phyloP scores from a whole-genome alignment of 1,139 yeast genomes.

The Pichia sp. region DNA sequence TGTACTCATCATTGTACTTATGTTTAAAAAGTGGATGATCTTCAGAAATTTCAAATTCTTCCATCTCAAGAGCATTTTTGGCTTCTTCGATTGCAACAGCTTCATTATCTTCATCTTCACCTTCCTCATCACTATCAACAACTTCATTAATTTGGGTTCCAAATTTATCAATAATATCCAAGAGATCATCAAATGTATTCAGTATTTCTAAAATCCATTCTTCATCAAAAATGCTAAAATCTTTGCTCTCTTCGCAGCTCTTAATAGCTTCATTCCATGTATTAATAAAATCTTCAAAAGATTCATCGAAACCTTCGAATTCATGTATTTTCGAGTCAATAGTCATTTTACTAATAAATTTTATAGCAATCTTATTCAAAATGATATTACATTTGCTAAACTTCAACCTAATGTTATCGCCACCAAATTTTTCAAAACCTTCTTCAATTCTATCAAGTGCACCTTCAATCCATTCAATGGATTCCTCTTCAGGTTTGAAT shows the following conservation, averaged over 20 bases:
- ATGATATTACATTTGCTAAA: conserved; percentile 51
- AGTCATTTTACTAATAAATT: conserved; percentile 43
- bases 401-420: conserved; percentile 8
- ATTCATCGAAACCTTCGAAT: conserved; percentile 32
- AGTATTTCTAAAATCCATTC: conserved; percentile 19
- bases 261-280: conserved; percentile 22
- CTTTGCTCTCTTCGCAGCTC: conserved; percentile 22
- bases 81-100: conserved; percentile 28
- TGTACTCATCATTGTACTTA: conserved; percentile 30
- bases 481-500: conserved; percentile 31
- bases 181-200: conserved; percentile 41
- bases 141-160: conserved; percentile 47
- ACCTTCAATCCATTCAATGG: conserved; percentile 37
- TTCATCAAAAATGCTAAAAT: conserved; percentile 17
- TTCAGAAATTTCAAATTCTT: conserved; percentile 31
- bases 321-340: conserved; percentile 31
- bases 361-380: conserved; percentile 50
- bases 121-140: conserved; percentile 40
- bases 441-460: conserved; percentile 61
- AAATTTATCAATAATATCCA: conserved; percentile 59
- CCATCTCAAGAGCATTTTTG: conserved; percentile 10
- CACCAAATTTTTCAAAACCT: conserved; percentile 46
- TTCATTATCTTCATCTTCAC: conserved; percentile 28
- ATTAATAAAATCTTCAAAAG: conserved; percentile 6
- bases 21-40: conserved; percentile 47